phyloP scores from a whole-genome alignment of 2,329 filamentous ascomycete genomes.

The Fusarium tuaranense region DNA sequence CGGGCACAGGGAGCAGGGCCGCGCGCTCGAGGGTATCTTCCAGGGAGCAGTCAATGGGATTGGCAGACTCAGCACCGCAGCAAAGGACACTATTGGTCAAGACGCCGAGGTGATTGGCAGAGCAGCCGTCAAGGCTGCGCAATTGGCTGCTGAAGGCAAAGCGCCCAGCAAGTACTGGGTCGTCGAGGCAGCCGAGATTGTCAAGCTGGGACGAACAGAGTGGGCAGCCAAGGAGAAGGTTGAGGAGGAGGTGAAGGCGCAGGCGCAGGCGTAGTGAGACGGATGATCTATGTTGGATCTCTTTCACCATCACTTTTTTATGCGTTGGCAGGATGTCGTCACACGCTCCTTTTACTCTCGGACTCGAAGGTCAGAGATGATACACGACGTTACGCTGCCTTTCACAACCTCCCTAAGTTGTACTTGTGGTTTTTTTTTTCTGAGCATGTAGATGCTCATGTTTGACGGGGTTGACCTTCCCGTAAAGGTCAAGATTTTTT shows the following conservation, averaged over 20 bases:
- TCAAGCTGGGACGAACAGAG: slow-evolving; percentile 73
- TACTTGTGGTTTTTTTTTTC: neutral
- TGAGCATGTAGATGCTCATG: neutral
- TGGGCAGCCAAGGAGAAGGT: slow-evolving; percentile 54
- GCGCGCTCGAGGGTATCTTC: slow-evolving; percentile 68
- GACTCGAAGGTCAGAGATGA: neutral
- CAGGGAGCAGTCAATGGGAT: slow-evolving; percentile 66
- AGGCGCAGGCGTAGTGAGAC: neutral
- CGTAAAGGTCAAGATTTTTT: neutral
- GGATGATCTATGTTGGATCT: neutral
- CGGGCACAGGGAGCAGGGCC: slow-evolving; percentile 73
- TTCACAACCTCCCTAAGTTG: neutral
- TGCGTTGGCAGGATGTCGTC: neutral
- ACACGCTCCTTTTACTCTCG: neutral
- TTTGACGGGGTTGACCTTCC: neutral
- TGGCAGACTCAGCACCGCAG: slow-evolving; percentile 63
- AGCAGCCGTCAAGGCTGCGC: slow-evolving; percentile 71
- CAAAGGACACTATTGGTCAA: slow-evolving; percentile 78
- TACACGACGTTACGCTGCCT: neutral
- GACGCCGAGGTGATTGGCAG: slow-evolving; percentile 78
- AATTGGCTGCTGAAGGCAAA: slow-evolving; percentile 69
- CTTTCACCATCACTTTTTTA: neutral
- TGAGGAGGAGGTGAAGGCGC: slow-evolving; percentile 5
- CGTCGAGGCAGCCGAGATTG: slow-evolving; percentile 70
- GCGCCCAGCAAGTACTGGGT: slow-evolving; percentile 72